Evolutionary conservation across 306 rosid genomes (phyloP).

Genomic region (Malus sieversii): DNA sequence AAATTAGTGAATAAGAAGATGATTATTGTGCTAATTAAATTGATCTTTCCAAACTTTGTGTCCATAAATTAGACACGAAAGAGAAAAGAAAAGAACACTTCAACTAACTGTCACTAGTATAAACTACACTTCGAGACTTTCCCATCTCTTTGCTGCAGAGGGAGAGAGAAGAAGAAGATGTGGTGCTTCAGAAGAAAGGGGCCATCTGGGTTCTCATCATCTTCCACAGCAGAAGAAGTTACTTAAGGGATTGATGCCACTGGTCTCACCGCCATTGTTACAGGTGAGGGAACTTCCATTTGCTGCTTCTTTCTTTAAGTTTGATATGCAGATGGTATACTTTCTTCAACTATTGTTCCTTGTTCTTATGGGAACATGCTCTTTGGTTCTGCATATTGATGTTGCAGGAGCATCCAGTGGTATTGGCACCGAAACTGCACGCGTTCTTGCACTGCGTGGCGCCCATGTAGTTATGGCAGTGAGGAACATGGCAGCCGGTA

Average conservation of each 20-base stretch:
- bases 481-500: conserved; percentile 51
- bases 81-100: background rate
- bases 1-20: no score
- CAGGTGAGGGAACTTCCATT: conserved; percentile 33
- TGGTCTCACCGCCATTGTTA: conserved; percentile 78
- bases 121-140: background rate
- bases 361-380: background rate
- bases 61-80: background rate
- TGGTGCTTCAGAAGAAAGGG: conserved; percentile 62
- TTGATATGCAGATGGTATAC: background rate
- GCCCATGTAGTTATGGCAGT: conserved; percentile 75
- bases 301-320: background rate
- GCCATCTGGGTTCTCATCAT: conserved; percentile 60
- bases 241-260: conserved; percentile 61
- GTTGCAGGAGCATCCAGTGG: conserved; percentile 78
- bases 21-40: background rate
- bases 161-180: conserved; percentile 24
- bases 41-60: background rate
- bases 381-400: conserved; percentile 11
- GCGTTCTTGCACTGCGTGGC: conserved; percentile 85
- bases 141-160: background rate
- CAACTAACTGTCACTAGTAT: background rate
- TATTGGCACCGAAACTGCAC: conserved; percentile 66
- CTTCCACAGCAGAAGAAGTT: conserved; percentile 75
- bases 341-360: background rate